These are phyloP conservation scores for Pichia manshurica DNA, from an alignment of 805 yeast genomes.

Conservation along the genomic window DNA sequence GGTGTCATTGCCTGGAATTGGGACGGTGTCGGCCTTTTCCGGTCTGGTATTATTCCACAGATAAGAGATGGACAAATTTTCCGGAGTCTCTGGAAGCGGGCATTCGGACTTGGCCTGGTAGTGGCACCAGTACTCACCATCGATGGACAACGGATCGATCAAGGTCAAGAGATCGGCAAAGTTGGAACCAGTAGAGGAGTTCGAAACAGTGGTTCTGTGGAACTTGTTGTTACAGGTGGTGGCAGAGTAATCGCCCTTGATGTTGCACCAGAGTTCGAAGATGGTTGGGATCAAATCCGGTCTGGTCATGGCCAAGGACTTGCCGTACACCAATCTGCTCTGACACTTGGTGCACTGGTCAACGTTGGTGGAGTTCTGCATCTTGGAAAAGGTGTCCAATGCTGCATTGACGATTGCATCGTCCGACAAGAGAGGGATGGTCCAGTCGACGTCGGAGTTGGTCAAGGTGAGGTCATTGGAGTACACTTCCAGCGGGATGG, in stretches of 20 bases:
- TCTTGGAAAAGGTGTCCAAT: conserved; percentile 5
- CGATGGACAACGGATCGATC: conserved; percentile 48
- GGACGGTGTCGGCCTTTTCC: conserved; percentile 39
- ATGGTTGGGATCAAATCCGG: conserved; percentile 39
- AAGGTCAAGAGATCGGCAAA: conserved; percentile 45
- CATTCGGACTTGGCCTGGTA: conserved; percentile 44
- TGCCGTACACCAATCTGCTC: conserved; percentile 33
- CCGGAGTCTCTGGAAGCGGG: conserved; percentile 46
- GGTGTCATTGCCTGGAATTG: conserved; percentile 32
- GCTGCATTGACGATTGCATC: conserved; percentile 7
- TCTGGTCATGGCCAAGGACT: conserved; percentile 32
- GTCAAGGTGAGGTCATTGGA: conserved; percentile 5
- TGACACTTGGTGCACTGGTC: conserved; percentile 33
- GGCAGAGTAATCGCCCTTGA: conserved; percentile 23
- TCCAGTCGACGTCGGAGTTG: conserved; percentile 7
- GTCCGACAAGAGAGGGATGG: conserved; percentile 7
- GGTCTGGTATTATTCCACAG: conserved; percentile 41
- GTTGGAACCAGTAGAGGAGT: conserved; percentile 38
- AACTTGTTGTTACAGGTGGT: conserved; percentile 30
- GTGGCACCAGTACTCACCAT: conserved; percentile 60
- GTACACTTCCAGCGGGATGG: conserved; percentile 6
- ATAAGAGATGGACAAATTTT: conserved; percentile 35
- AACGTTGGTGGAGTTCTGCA: conserved; percentile 10
- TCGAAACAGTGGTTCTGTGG: conserved; percentile 34
- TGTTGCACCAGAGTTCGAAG: conserved; percentile 40